Evolutionary conservation across 2,329 filamentous ascomycete genomes (phyloP).

Genomic region (Exophiala calicioides): DNA sequence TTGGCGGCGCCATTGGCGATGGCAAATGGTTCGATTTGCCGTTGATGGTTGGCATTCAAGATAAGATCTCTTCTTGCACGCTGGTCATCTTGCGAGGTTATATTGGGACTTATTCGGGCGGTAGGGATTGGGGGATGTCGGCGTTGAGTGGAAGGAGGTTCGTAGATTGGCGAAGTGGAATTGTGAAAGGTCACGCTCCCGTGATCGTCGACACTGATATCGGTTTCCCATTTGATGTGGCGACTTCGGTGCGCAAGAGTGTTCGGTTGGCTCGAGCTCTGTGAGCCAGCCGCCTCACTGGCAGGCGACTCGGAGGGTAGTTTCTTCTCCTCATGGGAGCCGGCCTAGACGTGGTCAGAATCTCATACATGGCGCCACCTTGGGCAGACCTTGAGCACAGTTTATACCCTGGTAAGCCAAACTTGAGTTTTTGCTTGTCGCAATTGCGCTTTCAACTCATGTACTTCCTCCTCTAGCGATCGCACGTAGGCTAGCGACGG

Average conservation of each 20-base stretch:
- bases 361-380: neutral
- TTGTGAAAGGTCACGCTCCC: slow-evolving; percentile 31
- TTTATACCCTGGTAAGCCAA: slow-evolving; percentile 26
- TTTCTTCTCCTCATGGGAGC: slow-evolving; percentile 28
- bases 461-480: slow-evolving; percentile 30
- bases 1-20: slow-evolving; percentile 30
- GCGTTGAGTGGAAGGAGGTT: slow-evolving; percentile 21
- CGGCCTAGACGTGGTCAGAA: slow-evolving; percentile 11
- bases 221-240: slow-evolving; percentile 26
- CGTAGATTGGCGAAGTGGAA: slow-evolving; percentile 30
- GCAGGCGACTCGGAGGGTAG: slow-evolving; percentile 24
- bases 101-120: slow-evolving; percentile 5
- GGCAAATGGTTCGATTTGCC: slow-evolving; percentile 28
- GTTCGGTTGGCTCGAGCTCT: slow-evolving; percentile 15
- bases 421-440: slow-evolving; percentile 28
- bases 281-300: slow-evolving; percentile 25
- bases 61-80: slow-evolving; percentile 26
- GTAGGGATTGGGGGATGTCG: slow-evolving; percentile 10
- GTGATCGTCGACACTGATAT: slow-evolving; percentile 29
- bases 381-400: neutral
- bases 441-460: slow-evolving; percentile 29
- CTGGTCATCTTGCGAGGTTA: slow-evolving; percentile 21
- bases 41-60: slow-evolving; percentile 27
- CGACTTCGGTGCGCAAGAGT: slow-evolving; percentile 19
- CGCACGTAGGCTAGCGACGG: slow-evolving; percentile 32